These are phyloP conservation scores for Plasmodium malariae DNA, from an alignment of 169 alveolate species.

Conservation along the genomic window DNA sequence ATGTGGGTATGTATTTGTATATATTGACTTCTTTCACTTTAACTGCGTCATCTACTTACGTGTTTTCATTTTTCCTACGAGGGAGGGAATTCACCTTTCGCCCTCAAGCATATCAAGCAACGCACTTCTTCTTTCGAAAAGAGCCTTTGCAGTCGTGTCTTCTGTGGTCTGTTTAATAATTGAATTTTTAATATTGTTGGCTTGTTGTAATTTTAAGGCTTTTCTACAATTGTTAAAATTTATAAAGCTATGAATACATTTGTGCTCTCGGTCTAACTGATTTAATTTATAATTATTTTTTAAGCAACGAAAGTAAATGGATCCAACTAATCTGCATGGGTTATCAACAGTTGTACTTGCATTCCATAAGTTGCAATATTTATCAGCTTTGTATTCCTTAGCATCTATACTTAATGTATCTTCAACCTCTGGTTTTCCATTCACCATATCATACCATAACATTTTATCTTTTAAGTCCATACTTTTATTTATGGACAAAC, in stretches of 20 bases:
- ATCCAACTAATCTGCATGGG: slow-evolving; percentile 86
- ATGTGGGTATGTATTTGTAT: slow-evolving; percentile 1
- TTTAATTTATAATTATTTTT: slow-evolving; percentile 79
- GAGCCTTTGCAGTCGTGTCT: slow-evolving; percentile 80
- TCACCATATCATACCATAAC: slow-evolving; percentile 85
- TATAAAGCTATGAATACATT: slow-evolving; percentile 76
- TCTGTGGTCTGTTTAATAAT: slow-evolving; percentile 79
- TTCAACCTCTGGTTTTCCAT: slow-evolving; percentile 89
- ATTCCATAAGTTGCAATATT: slow-evolving; percentile 84
- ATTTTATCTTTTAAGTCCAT: slow-evolving; percentile 79
- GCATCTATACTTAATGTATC: slow-evolving; percentile 87
- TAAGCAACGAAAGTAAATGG: slow-evolving; percentile 84
- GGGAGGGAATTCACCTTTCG: not conserved
- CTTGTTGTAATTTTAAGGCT: slow-evolving; percentile 80
- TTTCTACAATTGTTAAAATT: slow-evolving; percentile 83
- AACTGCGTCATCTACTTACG: not conserved
- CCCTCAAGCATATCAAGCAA: slow-evolving; percentile 39
- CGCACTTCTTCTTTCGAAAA: slow-evolving; percentile 70
- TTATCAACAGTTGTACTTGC: slow-evolving; percentile 88
- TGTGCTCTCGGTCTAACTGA: slow-evolving; percentile 65
- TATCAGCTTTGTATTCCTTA: slow-evolving; percentile 90
- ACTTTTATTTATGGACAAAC: slow-evolving; percentile 81
- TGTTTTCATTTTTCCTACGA: not conserved
- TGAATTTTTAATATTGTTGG: slow-evolving; percentile 77
- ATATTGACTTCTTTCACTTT: not conserved